These are phyloP conservation scores for Lolium perenne DNA, from an alignment of 176 grass and related monocot genomes.

Conservation along the genomic window DNA sequence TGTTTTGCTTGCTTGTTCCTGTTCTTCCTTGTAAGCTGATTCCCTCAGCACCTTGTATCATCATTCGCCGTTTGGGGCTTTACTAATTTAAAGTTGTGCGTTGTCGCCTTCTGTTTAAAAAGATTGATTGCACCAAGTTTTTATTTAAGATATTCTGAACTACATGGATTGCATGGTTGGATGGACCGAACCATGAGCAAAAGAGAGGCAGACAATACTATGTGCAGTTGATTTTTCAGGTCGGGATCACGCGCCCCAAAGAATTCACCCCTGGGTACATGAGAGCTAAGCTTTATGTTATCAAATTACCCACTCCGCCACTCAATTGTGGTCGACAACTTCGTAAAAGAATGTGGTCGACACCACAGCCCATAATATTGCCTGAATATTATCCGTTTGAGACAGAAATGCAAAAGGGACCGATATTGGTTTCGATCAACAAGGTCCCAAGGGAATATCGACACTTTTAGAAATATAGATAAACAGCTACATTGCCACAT, in stretches of 20 bases:
- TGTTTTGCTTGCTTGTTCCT: no score
- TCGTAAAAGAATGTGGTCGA: neutral
- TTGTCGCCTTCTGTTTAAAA: no score
- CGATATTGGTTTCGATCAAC: constrained; percentile 33
- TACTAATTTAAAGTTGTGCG: no score
- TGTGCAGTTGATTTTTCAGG: neutral
- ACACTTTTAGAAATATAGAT: constrained; percentile 22
- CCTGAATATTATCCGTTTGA: constrained; percentile 17
- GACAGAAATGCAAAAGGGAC: constrained; percentile 17
- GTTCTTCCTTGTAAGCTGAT: no score
- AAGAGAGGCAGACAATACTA: neutral
- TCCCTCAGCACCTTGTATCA: no score
- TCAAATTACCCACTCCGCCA: neutral
- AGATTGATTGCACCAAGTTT: no score
- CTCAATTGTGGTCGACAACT: neutral
- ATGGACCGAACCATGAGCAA: constrained; percentile 3
- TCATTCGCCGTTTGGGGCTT: no score
- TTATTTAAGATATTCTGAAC: neutral
- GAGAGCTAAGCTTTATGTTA: neutral
- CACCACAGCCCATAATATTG: constrained; percentile 5
- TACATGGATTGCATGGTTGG: neutral
- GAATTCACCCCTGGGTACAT: neutral
- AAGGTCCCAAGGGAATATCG: constrained; percentile 39
- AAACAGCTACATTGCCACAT: constrained; percentile 37
- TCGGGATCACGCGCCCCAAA: neutral